Percentiles rank a stretch among this genome's conserved stretches.
Conservation (phyloP, 257 asterid species). For the Voacanga thouarsii region DNA sequence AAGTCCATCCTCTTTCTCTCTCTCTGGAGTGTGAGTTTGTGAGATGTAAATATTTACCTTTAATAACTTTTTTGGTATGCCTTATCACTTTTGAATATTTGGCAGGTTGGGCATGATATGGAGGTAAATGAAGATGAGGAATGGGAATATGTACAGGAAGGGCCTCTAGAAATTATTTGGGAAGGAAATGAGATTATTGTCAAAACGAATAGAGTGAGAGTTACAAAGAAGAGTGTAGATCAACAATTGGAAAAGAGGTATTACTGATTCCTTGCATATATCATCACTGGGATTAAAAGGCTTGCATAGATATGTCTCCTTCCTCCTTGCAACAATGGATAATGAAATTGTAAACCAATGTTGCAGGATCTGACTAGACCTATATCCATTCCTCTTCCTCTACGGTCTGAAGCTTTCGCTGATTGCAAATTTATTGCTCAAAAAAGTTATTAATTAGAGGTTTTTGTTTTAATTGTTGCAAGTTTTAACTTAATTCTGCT, state of each 20-base stretch:
- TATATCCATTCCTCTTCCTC: no score
- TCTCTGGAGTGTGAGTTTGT: no score
- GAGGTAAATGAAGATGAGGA: constrained; percentile 55
- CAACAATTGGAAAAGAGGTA: constrained; percentile 49
- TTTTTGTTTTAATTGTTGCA: no score
- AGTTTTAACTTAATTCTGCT: no score
- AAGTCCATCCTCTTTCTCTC: no score
- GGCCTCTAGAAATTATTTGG: constrained; percentile 97
- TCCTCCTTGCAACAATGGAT: background rate
- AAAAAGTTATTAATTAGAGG: no score
- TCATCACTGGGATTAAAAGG: background rate
- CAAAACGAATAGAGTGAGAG: constrained; percentile 76
- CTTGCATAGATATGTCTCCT: no score
- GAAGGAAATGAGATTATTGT: constrained; percentile 96
- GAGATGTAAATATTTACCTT: no score
- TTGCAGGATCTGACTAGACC: constrained; percentile 80
- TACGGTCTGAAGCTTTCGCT: no score
- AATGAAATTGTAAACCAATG: constrained; percentile 12
- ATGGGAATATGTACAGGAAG: constrained; percentile 94
- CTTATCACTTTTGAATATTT: no score
- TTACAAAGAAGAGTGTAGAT: constrained; percentile 55
- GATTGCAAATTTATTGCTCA: no score
- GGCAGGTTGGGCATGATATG: constrained; percentile 31
- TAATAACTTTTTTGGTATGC: no score
- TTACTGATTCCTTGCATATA: constrained; percentile 16